A percentile compares a stretch with the other conserved stretches of the same genome.
These are phyloP conservation scores for Endoconidiophora laricicola DNA, from an alignment of 2,329 filamentous ascomycete species.

Conservation along the genomic window DNA sequence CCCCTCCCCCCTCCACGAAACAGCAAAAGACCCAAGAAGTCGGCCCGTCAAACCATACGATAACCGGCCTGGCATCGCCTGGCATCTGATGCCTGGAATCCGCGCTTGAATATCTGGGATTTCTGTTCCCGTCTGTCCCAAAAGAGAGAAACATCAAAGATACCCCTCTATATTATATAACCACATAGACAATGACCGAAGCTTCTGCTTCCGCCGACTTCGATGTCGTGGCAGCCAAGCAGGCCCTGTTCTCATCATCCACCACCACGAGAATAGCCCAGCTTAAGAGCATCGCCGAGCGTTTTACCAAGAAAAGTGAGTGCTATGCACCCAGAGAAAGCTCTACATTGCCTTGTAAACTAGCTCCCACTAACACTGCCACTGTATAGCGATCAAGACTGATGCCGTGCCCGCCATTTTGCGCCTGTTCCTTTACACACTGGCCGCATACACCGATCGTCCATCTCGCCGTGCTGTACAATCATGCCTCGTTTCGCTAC, in stretches of 20 bases:
- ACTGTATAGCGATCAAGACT: constrained; percentile 28
- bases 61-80: constrained; percentile 1
- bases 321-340: constrained; percentile 14
- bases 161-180: background rate
- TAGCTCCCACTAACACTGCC: background rate
- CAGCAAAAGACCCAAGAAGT: background rate
- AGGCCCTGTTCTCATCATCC: constrained; percentile 44
- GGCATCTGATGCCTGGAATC: constrained; percentile 4
- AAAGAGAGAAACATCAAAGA: background rate
- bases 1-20: background rate
- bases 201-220: constrained; percentile 21
- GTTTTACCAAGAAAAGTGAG: constrained; percentile 37
- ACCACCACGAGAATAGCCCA: constrained; percentile 37
- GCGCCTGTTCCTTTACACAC: constrained; percentile 67
- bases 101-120: background rate
- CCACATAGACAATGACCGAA: constrained; percentile 12
- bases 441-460: constrained; percentile 74
- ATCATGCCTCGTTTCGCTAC: constrained; percentile 57
- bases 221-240: constrained; percentile 32
- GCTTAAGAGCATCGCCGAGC: constrained; percentile 40
- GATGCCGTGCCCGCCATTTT: constrained; percentile 40
- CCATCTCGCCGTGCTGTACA: constrained; percentile 70
- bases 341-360: background rate
- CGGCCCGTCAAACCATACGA: background rate
- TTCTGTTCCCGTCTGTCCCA: background rate